Evolutionary conservation across 2,329 filamentous ascomycete genomes (phyloP).

Genomic region (Chaetomium globosum): DNA sequence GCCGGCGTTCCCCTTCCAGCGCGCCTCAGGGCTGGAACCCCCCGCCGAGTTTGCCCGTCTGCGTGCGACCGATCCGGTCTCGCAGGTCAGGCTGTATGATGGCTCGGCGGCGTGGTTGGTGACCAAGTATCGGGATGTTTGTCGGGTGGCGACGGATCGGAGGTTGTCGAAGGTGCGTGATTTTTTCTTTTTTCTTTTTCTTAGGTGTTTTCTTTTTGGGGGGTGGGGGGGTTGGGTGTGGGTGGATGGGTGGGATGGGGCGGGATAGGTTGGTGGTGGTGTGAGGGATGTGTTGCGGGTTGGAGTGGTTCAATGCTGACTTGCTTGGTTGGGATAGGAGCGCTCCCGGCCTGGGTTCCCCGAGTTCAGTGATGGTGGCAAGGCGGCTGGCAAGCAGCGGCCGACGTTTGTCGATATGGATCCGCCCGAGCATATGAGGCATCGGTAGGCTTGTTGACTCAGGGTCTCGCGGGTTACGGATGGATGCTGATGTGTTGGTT

Average conservation of each 20-base stretch:
- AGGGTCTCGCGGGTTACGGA: neutral
- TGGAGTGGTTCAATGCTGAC: neutral
- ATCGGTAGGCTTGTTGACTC: constrained; percentile 37
- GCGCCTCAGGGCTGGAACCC: constrained; percentile 46
- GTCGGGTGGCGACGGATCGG: constrained; percentile 48
- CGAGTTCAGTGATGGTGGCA: constrained; percentile 51
- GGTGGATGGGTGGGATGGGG: neutral
- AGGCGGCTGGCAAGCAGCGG: constrained; percentile 51
- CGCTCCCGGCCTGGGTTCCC: constrained; percentile 50
- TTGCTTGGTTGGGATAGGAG: constrained; percentile 37
- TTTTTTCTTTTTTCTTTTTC: neutral
- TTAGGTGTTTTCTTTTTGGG: too few relatives aligned
- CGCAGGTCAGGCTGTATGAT: constrained; percentile 51
- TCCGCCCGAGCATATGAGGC: constrained; percentile 50
- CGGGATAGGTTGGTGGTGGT: neutral
- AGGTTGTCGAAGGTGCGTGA: constrained; percentile 50
- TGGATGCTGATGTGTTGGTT: neutral
- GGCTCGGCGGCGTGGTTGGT: constrained; percentile 52
- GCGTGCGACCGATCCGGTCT: constrained; percentile 49
- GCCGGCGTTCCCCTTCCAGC: constrained; percentile 46
- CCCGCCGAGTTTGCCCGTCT: constrained; percentile 50
- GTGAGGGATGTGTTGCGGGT: constrained; percentile 1
- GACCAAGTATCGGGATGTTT: constrained; percentile 53
- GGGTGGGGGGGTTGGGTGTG: too few relatives aligned
- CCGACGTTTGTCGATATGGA: constrained; percentile 58